These are phyloP conservation scores for Diaporthe citrichinensis DNA, from an alignment of 2,329 filamentous ascomycete species.

Conservation along the genomic window DNA sequence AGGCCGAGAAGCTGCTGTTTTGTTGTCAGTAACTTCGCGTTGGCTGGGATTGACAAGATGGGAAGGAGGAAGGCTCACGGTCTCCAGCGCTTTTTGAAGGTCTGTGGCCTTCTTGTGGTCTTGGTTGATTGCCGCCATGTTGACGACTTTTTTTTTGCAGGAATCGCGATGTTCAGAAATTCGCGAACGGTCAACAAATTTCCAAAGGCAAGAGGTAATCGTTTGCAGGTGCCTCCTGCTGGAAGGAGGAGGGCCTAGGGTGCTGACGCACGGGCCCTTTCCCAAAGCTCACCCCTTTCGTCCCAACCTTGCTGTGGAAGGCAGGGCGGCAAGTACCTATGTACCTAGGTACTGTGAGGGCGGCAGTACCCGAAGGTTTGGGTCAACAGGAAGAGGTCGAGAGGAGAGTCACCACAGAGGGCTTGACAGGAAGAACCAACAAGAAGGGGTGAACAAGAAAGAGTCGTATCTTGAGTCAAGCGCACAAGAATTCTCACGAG, in stretches of 20 bases:
- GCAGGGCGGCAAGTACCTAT: not conserved
- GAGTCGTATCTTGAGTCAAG: not conserved
- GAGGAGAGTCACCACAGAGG: not conserved
- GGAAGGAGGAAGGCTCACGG: slow-evolving; percentile 9
- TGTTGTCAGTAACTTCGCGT: not conserved
- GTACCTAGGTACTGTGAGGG: not conserved
- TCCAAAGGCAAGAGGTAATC: not conserved
- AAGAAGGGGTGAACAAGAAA: not conserved
- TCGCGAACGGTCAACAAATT: not conserved
- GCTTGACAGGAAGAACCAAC: not conserved
- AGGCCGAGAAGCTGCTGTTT: slow-evolving; percentile 34
- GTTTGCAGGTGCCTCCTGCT: not conserved
- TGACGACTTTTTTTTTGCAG: not conserved
- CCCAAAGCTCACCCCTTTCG: not conserved
- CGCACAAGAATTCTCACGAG: not conserved
- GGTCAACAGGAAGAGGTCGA: not conserved
- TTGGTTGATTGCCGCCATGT: not conserved
- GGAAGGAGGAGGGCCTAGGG: not conserved
- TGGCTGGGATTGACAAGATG: not conserved
- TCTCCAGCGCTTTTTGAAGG: slow-evolving; percentile 25
- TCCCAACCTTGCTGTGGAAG: not conserved
- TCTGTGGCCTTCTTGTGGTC: not conserved
- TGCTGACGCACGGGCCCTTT: not conserved
- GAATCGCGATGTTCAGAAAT: slow-evolving; percentile 13
- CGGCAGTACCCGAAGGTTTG: not conserved